Evolutionary conservation across 805 yeast species (phyloP).

Genomic region (Starmerella lactis-condensi): DNA sequence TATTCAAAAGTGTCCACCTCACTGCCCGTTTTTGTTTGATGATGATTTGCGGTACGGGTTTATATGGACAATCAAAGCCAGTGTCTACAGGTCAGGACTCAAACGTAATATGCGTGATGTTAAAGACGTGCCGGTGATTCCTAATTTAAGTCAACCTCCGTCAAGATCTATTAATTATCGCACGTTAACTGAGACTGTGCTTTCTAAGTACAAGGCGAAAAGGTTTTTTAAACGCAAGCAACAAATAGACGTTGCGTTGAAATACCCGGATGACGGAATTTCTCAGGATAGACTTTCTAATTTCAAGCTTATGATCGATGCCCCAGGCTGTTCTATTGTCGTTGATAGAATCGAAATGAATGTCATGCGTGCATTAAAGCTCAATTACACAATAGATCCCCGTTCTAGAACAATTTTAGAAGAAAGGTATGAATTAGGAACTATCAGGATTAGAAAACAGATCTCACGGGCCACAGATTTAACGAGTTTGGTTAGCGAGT

Average conservation of each 20-base stretch:
- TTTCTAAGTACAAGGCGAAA: too few relatives aligned
- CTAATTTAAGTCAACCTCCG: not conserved
- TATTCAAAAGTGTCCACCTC: conserved; percentile 4
- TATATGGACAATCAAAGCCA: conserved; percentile 4
- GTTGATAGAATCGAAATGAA: not conserved
- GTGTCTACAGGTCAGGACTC: conserved; percentile 4
- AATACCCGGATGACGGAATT: conserved; percentile 1
- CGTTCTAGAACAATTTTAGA: not conserved
- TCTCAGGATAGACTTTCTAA: conserved; percentile 3
- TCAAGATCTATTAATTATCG: too few relatives aligned
- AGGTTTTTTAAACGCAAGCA: not conserved
- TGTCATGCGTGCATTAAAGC: conserved; percentile 1
- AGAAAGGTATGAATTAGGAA: conserved; percentile 1
- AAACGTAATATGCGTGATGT: conserved; percentile 2
- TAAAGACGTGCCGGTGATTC: conserved; percentile 2
- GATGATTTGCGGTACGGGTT: conserved; percentile 5
- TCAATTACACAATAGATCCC: not conserved
- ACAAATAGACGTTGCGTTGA: not conserved
- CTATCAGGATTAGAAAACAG: too few relatives aligned
- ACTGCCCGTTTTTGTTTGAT: too few relatives aligned
- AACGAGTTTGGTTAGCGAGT: not conserved
- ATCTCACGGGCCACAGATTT: conserved; percentile 1
- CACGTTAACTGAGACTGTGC: too few relatives aligned
- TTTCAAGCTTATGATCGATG: conserved; percentile 1
- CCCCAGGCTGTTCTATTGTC: not conserved